Conservation (phyloP, 495 filamentous ascomycete species). For the Podospora pseudoanserina region DNA sequence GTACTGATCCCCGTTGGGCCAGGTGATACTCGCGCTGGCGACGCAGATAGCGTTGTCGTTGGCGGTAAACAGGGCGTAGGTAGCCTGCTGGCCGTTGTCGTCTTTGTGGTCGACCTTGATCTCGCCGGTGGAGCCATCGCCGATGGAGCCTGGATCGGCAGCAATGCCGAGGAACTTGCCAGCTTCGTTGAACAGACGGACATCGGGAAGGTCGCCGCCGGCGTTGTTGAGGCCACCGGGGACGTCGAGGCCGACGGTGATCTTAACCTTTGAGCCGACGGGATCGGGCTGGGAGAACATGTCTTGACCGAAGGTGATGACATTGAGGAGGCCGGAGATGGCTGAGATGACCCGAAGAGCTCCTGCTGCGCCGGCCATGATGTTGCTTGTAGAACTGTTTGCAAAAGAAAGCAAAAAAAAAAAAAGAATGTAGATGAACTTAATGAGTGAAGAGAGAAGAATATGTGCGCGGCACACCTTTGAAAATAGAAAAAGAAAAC, state of each 20-base stretch:
- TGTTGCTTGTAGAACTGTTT: too few relatives aligned
- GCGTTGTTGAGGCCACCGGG: conserved; percentile 16
- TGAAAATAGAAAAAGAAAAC: too few relatives aligned
- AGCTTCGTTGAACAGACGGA: conserved; percentile 32
- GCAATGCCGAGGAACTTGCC: conserved; percentile 27
- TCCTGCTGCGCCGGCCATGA: too few relatives aligned
- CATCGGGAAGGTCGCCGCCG: conserved; percentile 33
- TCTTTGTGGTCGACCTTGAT: conserved; percentile 25
- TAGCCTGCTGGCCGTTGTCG: conserved; percentile 19
- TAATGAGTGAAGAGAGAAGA: too few relatives aligned
- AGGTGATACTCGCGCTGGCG: conserved; percentile 27
- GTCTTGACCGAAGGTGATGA: conserved; percentile 2
- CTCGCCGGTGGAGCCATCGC: conserved; percentile 22
- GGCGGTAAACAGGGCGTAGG: conserved; percentile 31
- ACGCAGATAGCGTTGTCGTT: conserved; percentile 35
- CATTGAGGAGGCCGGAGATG: neutral
- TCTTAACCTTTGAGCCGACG: conserved; percentile 21
- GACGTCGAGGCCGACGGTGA: conserved; percentile 30
- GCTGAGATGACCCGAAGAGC: too few relatives aligned
- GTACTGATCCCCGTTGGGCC: conserved; percentile 25
- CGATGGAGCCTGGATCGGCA: conserved; percentile 23
- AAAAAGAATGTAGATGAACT: too few relatives aligned
- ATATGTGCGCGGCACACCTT: too few relatives aligned
- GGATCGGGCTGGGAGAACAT: conserved; percentile 8
- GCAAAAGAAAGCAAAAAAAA: too few relatives aligned